Evolutionary conservation across 2,329 filamentous ascomycete species (phyloP).

Genomic region (Metarhizium guizhouense): DNA sequence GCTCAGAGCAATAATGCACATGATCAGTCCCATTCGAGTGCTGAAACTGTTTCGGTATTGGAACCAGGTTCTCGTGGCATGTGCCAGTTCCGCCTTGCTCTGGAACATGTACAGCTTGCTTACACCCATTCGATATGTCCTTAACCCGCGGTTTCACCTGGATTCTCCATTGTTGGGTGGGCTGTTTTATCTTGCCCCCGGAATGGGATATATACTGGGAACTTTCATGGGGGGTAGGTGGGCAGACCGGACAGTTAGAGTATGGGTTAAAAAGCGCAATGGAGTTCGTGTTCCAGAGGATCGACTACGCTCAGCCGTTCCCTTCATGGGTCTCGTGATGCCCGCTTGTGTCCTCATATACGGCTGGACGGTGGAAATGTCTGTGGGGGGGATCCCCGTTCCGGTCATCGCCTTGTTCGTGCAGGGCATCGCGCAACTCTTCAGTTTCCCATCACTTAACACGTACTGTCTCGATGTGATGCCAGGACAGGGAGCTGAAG

Average conservation of each 20-base stretch:
- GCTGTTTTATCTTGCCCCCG: conserved; percentile 67
- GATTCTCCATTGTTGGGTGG: conserved; percentile 57
- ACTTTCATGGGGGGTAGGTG: conserved; percentile 65
- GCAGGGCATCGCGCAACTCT: conserved; percentile 65
- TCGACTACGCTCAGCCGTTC: conserved; percentile 49
- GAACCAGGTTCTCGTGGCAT: conserved; percentile 52
- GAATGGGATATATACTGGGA: conserved; percentile 58
- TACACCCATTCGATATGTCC: conserved; percentile 61
- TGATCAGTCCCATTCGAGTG: conserved; percentile 59
- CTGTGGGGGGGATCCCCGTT: conserved; percentile 43
- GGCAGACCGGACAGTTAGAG: conserved; percentile 57
- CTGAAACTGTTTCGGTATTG: conserved; percentile 57
- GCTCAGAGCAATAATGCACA: conserved; percentile 44
- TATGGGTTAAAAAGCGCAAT: conserved; percentile 50
- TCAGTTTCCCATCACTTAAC: conserved; percentile 68
- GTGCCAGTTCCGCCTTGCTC: conserved; percentile 54
- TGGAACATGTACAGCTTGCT: conserved; percentile 62
- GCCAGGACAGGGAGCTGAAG: conserved; percentile 58
- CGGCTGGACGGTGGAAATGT: conserved; percentile 40
- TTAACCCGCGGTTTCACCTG: conserved; percentile 66
- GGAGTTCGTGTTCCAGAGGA: conserved; percentile 60
- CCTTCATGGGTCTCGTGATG: conserved; percentile 48
- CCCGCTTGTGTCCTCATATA: conserved; percentile 58
- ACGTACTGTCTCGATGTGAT: conserved; percentile 80
- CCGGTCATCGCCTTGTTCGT: conserved; percentile 67